These are phyloP conservation scores for Dimocarpus longan DNA, from an alignment of 345 rosid genomes.

Conservation along the genomic window DNA sequence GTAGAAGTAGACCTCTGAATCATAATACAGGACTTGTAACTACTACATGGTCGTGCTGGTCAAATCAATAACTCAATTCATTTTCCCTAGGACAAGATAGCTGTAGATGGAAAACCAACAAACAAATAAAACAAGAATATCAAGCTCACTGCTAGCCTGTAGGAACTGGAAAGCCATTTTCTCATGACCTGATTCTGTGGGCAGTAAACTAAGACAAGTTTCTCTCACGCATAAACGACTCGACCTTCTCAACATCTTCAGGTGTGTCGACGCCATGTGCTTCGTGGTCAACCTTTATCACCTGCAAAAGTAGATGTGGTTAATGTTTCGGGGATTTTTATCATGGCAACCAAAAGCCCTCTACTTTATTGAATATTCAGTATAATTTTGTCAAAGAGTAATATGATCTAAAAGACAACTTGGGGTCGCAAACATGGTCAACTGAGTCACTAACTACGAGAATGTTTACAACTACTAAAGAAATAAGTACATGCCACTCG, in stretches of 20 bases:
- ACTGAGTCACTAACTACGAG: neutral
- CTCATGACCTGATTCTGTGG: neutral
- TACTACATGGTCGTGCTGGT: neutral
- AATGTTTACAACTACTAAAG: neutral
- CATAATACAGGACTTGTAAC: neutral
- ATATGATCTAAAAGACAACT: neutral
- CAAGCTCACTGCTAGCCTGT: neutral
- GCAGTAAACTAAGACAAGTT: constrained; percentile 48
- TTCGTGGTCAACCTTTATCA: constrained; percentile 88
- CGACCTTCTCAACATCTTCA: constrained; percentile 83
- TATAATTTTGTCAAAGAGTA: neutral
- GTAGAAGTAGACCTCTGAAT: neutral
- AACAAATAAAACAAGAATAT: neutral
- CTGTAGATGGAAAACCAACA: neutral
- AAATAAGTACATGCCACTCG: neutral
- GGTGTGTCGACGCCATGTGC: constrained; percentile 91
- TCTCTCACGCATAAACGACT: constrained; percentile 71
- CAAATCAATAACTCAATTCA: neutral
- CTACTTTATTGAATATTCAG: neutral
- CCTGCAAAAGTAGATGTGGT: constrained; percentile 42
- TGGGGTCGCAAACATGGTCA: neutral
- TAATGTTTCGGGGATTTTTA: neutral
- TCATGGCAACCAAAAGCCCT: neutral
- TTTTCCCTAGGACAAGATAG: neutral
- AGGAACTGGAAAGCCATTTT: neutral